Conservation (phyloP, 2,329 filamentous ascomycete genomes). For the Sclerotinia glacialis region DNA sequence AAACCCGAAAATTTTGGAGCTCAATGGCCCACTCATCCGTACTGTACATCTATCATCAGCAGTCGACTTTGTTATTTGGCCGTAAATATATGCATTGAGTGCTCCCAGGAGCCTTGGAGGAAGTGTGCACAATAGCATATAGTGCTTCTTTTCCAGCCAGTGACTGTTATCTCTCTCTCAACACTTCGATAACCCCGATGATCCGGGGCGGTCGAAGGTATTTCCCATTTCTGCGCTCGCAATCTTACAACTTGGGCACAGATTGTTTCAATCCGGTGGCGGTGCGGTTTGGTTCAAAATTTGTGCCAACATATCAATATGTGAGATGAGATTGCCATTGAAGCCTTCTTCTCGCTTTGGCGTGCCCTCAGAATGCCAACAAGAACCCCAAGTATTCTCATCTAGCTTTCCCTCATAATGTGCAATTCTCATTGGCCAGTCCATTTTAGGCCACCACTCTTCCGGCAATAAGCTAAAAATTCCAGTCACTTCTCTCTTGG, state of each 20-base stretch:
- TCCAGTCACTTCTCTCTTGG: conserved; percentile 62
- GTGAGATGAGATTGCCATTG: conserved; percentile 25
- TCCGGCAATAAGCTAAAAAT: conserved; percentile 35
- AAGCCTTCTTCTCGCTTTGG: conserved; percentile 26
- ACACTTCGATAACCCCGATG: background rate
- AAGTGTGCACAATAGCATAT: background rate
- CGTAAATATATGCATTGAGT: background rate
- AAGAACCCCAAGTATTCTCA: conserved; percentile 36
- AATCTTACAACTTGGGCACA: background rate
- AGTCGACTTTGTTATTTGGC: background rate
- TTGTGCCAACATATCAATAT: conserved; percentile 35
- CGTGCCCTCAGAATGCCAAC: conserved; percentile 18
- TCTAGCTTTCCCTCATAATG: conserved; percentile 36
- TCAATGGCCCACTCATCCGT: background rate
- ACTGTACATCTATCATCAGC: background rate
- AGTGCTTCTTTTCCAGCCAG: background rate
- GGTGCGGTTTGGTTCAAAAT: conserved; percentile 31
- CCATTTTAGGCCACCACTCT: conserved; percentile 38
- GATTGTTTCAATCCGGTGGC: conserved; percentile 30
- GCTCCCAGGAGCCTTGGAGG: background rate
- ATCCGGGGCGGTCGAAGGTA: background rate
- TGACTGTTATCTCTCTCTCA: background rate
- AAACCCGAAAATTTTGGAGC: background rate
- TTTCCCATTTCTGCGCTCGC: background rate
- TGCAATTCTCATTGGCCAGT: conserved; percentile 37